A percentile compares a stretch with the other conserved stretches of the same genome.
phyloP scores from a whole-genome alignment of 1,284 basidiomycete species.

The Cystobasidium sp. region DNA sequence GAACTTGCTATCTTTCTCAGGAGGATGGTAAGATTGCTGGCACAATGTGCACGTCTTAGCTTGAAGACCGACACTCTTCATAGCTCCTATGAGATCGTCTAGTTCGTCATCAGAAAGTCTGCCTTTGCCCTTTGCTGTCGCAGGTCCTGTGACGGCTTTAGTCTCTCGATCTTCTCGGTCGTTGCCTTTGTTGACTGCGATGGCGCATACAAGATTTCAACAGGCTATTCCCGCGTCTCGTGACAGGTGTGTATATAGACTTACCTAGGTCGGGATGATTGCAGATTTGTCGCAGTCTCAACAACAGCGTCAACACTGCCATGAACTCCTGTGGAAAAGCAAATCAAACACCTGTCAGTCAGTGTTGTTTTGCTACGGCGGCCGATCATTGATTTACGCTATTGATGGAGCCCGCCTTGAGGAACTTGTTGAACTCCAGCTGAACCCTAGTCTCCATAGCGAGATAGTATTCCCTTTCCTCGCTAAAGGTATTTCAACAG shows the following conservation, averaged over 20 bases:
- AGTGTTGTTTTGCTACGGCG: not conserved
- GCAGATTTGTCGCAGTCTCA: constrained; percentile 63
- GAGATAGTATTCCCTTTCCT: constrained; percentile 81
- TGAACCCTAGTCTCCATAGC: constrained; percentile 76
- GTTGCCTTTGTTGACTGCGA: constrained; percentile 25
- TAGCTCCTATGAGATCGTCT: constrained; percentile 29
- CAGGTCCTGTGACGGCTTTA: not conserved
- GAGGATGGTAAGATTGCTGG: constrained; percentile 2
- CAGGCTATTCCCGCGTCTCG: not conserved
- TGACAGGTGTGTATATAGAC: not conserved
- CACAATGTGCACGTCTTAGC: constrained; percentile 35
- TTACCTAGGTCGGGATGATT: constrained; percentile 80
- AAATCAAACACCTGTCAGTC: not conserved
- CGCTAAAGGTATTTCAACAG: constrained; percentile 60
- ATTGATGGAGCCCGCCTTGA: constrained; percentile 63
- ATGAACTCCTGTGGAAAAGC: constrained; percentile 40
- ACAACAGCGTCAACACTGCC: constrained; percentile 27
- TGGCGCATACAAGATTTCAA: constrained; percentile 16
- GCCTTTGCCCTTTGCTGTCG: constrained; percentile 18
- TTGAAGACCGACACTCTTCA: constrained; percentile 61
- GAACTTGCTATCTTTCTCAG: constrained; percentile 9
- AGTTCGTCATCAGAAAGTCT: constrained; percentile 58
- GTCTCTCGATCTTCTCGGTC: constrained; percentile 44
- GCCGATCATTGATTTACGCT: constrained; percentile 45
- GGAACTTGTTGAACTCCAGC: constrained; percentile 69